phyloP scores from a whole-genome alignment of 768 basidiomycete species.

The Cantharellus anzutake region DNA sequence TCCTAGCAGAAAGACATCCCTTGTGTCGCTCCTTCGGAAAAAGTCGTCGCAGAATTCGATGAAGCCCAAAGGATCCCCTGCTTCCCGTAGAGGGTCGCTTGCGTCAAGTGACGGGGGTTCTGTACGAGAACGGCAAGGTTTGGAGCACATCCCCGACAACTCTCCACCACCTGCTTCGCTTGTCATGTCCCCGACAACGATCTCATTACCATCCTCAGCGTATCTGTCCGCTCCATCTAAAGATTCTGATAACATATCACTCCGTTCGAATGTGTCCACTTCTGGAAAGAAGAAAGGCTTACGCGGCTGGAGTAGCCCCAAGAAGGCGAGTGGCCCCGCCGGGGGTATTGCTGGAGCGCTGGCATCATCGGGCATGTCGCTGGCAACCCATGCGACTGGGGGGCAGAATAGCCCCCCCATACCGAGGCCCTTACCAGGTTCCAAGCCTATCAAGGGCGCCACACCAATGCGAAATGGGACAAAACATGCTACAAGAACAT shows the following conservation, averaged over 20 bases:
- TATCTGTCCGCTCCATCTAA: neutral
- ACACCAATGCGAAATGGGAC: neutral
- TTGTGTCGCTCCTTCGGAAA: too few relatives aligned
- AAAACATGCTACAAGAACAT: neutral
- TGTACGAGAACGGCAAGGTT: too few relatives aligned
- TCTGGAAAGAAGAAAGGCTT: neutral
- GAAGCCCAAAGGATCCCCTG: too few relatives aligned
- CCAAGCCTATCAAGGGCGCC: neutral
- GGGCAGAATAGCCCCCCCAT: neutral
- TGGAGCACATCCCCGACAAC: too few relatives aligned
- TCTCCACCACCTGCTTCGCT: too few relatives aligned
- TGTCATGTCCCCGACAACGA: neutral
- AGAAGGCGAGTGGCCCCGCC: neutral
- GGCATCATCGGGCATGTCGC: neutral
- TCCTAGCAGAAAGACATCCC: too few relatives aligned
- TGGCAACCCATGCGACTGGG: neutral
- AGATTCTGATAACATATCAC: neutral
- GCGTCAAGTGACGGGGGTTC: too few relatives aligned
- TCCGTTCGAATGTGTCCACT: neutral
- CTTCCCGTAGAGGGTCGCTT: too few relatives aligned
- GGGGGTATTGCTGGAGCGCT: neutral
- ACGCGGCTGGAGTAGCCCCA: neutral
- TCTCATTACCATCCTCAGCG: neutral
- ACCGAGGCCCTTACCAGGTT: neutral
- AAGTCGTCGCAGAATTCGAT: too few relatives aligned